Conservation (phyloP, 305 asterid species). For the Fraxinus floribunda region DNA sequence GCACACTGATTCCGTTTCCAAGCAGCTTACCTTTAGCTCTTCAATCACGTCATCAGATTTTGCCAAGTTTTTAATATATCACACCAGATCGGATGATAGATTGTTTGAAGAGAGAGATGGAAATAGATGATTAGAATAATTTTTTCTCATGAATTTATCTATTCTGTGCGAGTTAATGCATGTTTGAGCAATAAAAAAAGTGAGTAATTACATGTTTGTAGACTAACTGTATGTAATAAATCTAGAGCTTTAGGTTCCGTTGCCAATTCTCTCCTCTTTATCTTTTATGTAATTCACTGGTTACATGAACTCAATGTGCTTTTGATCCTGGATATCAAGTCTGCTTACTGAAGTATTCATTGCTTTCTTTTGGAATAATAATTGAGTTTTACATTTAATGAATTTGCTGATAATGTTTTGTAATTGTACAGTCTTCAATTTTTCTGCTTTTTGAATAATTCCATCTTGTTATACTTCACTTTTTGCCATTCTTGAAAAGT, state of each 20-base stretch:
- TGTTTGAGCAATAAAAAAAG: not conserved
- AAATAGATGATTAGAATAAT: not conserved
- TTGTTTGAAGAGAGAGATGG: not conserved
- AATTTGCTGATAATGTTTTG: not conserved
- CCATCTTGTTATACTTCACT: not conserved
- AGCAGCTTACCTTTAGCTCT: not conserved
- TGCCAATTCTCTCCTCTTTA: not conserved
- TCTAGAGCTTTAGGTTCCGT: not conserved
- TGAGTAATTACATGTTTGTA: not conserved
- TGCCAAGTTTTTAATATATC: not conserved
- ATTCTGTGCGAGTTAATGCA: not conserved
- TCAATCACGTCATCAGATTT: not conserved
- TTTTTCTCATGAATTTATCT: not conserved
- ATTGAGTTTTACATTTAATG: not conserved
- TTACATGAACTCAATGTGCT: not conserved
- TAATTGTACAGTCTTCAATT: not conserved
- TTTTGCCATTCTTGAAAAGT: constrained; percentile 29
- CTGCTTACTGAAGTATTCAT: not conserved
- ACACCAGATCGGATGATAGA: not conserved
- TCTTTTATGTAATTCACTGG: not conserved
- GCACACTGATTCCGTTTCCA: not conserved
- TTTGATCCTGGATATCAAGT: not conserved
- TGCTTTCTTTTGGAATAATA: not conserved
- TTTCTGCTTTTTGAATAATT: not conserved
- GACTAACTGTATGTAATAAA: not conserved